These are phyloP conservation scores for Helotiales sp. DNA, from an alignment of 2,329 filamentous ascomycete genomes.

Conservation along the genomic window DNA sequence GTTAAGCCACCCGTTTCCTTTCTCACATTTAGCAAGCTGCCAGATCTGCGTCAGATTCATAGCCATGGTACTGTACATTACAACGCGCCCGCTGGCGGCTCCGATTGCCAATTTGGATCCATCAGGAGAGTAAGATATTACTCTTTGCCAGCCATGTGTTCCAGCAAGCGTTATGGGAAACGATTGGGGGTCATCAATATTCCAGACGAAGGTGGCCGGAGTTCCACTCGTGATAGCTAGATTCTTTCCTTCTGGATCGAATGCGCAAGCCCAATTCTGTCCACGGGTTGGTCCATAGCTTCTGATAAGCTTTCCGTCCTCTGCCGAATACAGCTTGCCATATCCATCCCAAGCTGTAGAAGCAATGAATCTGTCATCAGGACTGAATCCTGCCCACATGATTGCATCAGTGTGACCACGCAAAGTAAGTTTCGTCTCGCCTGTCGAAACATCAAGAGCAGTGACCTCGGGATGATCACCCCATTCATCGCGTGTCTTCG, in stretches of 20 bases:
- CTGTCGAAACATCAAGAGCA: background rate
- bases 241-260: background rate
- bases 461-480: background rate
- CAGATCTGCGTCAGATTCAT: background rate
- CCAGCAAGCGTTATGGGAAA: background rate
- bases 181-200: background rate
- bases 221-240: background rate
- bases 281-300: background rate
- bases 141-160: background rate
- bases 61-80: background rate
- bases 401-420: background rate
- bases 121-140: background rate
- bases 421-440: background rate
- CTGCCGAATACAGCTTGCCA: background rate
- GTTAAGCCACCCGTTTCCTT: background rate
- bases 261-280: conserved; percentile 2
- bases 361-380: background rate
- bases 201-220: background rate
- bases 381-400: background rate
- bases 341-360: background rate
- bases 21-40: background rate
- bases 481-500: background rate
- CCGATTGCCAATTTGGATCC: background rate
- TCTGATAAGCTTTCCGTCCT: background rate
- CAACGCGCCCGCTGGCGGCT: background rate